Base-by-base conservation (phyloP, 768 basidiomycete species). In the Gloeopeniophorella convolvens region DNA sequence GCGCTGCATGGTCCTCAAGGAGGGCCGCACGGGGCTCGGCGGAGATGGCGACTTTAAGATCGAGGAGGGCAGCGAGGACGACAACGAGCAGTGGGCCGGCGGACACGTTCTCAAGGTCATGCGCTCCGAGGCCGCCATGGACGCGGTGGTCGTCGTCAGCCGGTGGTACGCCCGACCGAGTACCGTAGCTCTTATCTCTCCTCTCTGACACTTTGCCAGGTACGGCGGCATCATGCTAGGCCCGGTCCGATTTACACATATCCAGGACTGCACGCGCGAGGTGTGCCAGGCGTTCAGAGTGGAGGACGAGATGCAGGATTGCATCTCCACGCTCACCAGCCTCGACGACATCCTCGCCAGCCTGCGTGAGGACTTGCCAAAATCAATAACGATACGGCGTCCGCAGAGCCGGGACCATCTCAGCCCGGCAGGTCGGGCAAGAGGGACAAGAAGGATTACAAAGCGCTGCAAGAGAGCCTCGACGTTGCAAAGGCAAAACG, bases 201-300 rank as follows among this genome's bases (percentile, higher is more conserved):
- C 9, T 3, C 28, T 15, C 27, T 35, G 23, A 36, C 18, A 32
- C 41, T 21, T 26, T 20, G 34, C 5, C 56, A 89, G 87, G 85
- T 89, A 80, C 58, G 89, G 88, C 0, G 89, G 89, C n/a, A 80
- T 75, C 6, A 68, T 89, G 70, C 71, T 92, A 4, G 89, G 89
- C 2, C 84, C 88, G 5, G 74, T 70, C 15, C 51, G 89, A 28
- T 92, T 91, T 63, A 64, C 74, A 3, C 89, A 92, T 59, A 84
- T 91, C 58, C 82, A 88, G 63, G 79, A 75, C 2, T 89, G 88
- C 62, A 70, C 87, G 5, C 62, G 72, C 13, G 86, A 92, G 63
- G 88, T 85, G 12, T 89, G 86, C 63, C 76, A 74, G 13, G 68
- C 68, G 28, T 89, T 85, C 71, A 80, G 77, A 51, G 72, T 74